Base-by-base conservation (phyloP, 352 stramenopile species). In the Phytophthora sansomeana region DNA sequence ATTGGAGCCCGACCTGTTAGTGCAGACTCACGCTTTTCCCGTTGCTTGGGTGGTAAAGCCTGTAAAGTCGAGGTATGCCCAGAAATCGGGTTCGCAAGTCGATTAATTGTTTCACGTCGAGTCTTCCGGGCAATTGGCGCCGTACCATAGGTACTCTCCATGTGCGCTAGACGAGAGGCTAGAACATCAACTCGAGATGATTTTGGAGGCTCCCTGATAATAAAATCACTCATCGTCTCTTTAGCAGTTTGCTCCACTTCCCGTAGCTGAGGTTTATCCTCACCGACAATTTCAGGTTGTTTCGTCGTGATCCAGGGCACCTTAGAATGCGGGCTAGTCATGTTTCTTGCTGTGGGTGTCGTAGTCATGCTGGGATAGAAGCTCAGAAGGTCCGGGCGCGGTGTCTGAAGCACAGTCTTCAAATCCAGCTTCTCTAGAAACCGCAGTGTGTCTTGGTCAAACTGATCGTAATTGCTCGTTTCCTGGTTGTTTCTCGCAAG, bases 61-160 rank as follows among this genome's bases (percentile, higher is more conserved):
- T 85, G 72, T 7, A 93, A 53, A 9, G 83, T 92, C 28, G 83
- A 90, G 9, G 81, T 78, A 59, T 87, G 72, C 1, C 85, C 81
- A n/a, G 74, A 67, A 42, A 93, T 89, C 19, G 85, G 85, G 58
- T 93, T 90, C 11, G 85, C 74, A 1, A 93, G 74, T 1, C 85
- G 78, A 19, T 84, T 53, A 6, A 92, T 71, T 8, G 85, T 93
- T 46, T 83, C 72, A 38, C 85, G 86, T 8, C 79, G 73, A 6
- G 80, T 68, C 42, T 87, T 89, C 41, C 77, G 63, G 14, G 72
- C 69, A 6, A 54, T 56, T 19, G 65, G 70, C 6, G 69, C 75
- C 1, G 82, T 92, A 14, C 85, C 85, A 52, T 94, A 94, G 11
- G 70, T 82, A 28, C 70, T 75, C 54, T 86, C 82, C 72, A 94